Evolutionary conservation across 805 yeast genomes (phyloP).

Genomic region (Candida schatavii): DNA sequence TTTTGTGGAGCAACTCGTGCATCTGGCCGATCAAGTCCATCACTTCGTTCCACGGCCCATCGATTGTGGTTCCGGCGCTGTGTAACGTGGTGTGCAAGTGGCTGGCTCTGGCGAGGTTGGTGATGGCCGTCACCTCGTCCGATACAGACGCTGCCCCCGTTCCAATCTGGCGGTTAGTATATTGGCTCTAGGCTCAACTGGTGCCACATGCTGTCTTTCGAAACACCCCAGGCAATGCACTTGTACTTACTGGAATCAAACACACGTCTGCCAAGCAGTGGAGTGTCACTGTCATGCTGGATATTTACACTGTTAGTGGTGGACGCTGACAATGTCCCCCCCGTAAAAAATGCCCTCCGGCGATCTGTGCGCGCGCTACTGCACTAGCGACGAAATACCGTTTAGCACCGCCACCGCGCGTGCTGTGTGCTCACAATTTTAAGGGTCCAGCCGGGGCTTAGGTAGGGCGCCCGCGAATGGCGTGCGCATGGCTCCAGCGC

Average conservation of each 20-base stretch:
- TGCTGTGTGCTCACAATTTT: too few species aligned
- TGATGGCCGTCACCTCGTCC: slow-evolving; percentile 72
- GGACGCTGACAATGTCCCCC: too few species aligned
- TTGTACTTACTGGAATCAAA: slow-evolving; percentile 64
- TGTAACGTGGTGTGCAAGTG: slow-evolving; percentile 70
- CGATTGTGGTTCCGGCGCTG: slow-evolving; percentile 89
- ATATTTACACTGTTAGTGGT: too few species aligned
- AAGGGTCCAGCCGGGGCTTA: too few species aligned
- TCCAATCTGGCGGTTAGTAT: slow-evolving; percentile 53
- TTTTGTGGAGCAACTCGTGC: slow-evolving; percentile 68
- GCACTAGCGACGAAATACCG: too few species aligned
- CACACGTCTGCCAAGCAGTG: slow-evolving; percentile 85
- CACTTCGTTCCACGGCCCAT: slow-evolving; percentile 92
- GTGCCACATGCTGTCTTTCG: background rate
- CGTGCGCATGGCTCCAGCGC: too few species aligned
- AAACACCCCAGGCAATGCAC: too few species aligned
- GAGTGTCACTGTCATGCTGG: slow-evolving; percentile 40
- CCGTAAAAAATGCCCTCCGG: too few species aligned
- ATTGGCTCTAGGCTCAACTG: background rate
- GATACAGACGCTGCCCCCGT: slow-evolving; percentile 77
- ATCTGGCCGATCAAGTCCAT: slow-evolving; percentile 73
- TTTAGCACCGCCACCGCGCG: too few species aligned
- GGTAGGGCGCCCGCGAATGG: too few species aligned
- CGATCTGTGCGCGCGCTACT: too few species aligned
- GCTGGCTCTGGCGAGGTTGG: slow-evolving; percentile 57